Base-by-base conservation (phyloP, 805 yeast genomes). In the Kockiozyma suomiensis region DNA sequence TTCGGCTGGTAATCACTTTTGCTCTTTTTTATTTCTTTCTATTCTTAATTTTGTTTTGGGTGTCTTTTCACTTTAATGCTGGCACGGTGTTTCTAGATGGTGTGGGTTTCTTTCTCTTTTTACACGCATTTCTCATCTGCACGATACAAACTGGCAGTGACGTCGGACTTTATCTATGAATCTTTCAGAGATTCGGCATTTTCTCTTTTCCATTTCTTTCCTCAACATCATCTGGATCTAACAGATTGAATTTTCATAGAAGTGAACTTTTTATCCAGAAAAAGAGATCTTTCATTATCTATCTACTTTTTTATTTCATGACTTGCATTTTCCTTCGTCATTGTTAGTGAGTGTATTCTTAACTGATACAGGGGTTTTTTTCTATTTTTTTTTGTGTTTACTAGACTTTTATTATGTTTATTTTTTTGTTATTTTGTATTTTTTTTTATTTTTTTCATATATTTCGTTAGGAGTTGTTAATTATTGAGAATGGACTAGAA, bases 1-100 rank as follows among this genome's bases (percentile, higher is more conserved):
- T 71, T 71, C 55, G 73, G 73, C 10, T 71, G 74, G 74, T 71
- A 61, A 59, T n/a, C 42, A 28, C 4, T 7, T 28, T 13, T 30
- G 17, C 2, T n/a, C 26, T 30, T 52, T 33, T 25, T 54, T 48
- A 17, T 35, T 7, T 25, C 38, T 30, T 19, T 15, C 19, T 30
- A n/a, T 25, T 57, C 30, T 49, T 54, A 30, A 6, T 26, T 13
- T 47, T 54, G 37, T 7, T 48, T 48, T 48, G 15, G 26, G 51
- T 42, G 15, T 8, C 26, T 32, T 49, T 21, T 54, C 4, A 4
- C 21, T 51, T 51, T 54, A 40, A 45, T 45, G 37, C 21, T 45
- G 56, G 56, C 25, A 45, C 38, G 58, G 52, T 47, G 48, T 47
- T 54, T 46, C 23, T 47, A 46, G 48, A 47, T 37, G 40, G 23